Evolutionary conservation across 2,329 filamentous ascomycete genomes (phyloP), one percentile per base, ranked within the genome.

Genomic region (Fusarium xyrophilum): DNA sequence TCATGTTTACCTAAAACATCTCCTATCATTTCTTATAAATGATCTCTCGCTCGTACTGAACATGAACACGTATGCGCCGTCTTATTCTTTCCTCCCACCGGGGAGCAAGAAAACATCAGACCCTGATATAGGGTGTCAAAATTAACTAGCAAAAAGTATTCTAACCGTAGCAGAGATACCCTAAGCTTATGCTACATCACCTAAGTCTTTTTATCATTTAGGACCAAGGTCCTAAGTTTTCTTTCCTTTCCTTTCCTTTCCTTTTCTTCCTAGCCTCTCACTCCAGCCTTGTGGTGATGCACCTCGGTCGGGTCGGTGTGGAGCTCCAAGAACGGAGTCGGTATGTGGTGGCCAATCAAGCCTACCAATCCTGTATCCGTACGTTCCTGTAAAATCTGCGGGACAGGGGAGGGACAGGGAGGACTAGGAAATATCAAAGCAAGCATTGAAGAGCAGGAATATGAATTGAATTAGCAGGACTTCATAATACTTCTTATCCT

Each of bases 221-320:
- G 40, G 40, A 27, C 12, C 12, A 43, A 43, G 12, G 7, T 43
- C 17, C 23, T 27, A 19, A 25, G 23, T 43, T 43, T 43, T 43
- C 39, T 13, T 25, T 25, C 21, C 40, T 25, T 19, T 17, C 32
- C 39, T 19, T 25, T 42, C 39, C 39, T 25, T 23, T 42, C 39
- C 39, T 25, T 23, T 14, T 13, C 40, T 25, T 13, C 40, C 23
- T 43, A 23, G 39, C 60, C 61, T 68, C 44, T 44, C 40, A 57
- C 36, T 32, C 27, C 69, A 73, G 65, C 65, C 71, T 72, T 72
- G 69, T 69, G 51, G 57, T 62, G 62, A 67, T 43, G 51, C 21
- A 38, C 36, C 50, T 32, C 14, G 7, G 7, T 25, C 21, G 32
- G 32, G 14, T 17, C 14, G 7, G 8, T 27, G 39, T 63, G 67